Base-by-base conservation (phyloP, 2,329 filamentous ascomycete species). In the Cordyceps cateniannulata region DNA sequence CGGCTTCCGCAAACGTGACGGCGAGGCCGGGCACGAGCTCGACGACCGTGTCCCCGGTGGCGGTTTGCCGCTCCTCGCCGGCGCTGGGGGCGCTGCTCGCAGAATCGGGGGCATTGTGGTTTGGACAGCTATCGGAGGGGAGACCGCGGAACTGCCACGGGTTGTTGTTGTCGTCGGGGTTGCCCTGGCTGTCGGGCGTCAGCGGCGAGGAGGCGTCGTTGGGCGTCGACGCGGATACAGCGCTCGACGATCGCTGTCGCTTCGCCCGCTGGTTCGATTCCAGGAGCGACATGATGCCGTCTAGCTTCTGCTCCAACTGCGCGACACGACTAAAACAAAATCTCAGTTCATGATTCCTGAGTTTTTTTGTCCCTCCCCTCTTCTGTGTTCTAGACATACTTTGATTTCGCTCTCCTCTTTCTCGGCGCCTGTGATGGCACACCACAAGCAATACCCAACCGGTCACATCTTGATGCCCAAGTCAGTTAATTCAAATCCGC, bases 281-380 rank as follows among this genome's bases (percentile, higher is more conserved):
- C 5, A 71, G 64, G 5, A 71, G 63, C 3, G 65, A 69, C 62
- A 71, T 66, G 7, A 71, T 66, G 22, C 68, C 69, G 47, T 71
- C 69, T 18, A 70, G 69, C 55, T 69, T 71, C 42, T 69, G 66
- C 50, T 71, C 69, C 1, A 71, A 64, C 38, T 70, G 67, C 3
- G 65, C 66, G 9, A 70, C 69, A n/a, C 69, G 69, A 20, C 69
- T 70, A 42, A n/a, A n/a, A n/a, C n/a, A n/a, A n/a, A n/a, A n/a
- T n/a, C n/a, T n/a, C n/a, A n/a, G n/a, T n/a, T n/a, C n/a, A n/a
- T n/a, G n/a, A n/a, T n/a, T n/a, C n/a, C n/a, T n/a, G n/a, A n/a
- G n/a, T n/a, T n/a, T 40, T 40, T 40, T 40, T 40, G 12, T 40
- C 38, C 18, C 29, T 5, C 12, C 38, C 14, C 38, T n/a, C 6